Base-by-base conservation (phyloP, 139 green algal species). In the Ettlia oleoabundans region DNA sequence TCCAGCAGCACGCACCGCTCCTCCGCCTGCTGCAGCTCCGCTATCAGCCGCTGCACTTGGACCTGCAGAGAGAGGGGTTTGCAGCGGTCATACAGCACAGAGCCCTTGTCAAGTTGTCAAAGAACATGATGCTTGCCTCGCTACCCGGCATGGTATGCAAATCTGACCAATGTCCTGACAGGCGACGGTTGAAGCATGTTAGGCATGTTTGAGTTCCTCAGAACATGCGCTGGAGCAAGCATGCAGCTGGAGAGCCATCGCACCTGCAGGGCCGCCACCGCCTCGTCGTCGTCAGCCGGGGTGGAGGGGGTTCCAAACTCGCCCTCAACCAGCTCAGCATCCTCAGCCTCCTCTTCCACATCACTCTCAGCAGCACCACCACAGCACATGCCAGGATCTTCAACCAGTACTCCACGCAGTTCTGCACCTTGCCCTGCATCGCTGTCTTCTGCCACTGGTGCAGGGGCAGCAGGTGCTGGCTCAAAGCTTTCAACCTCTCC, bases 1-100 rank as follows among this genome's bases (percentile, higher is more conserved):
- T 92, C 88, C 67, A 89, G 63, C 41, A 90, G 62, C 37, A 87
- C 82, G 22, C 41, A 70, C 26, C 76, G 41, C 72, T 92, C 82
- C 79, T 92, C 82, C 2, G 87, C 83, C 43, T 33, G 32, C 55
- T 79, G 55, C 64, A 92, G 65, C 76, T 91, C 61, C 9, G 30
- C 58, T 28, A 87, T 81, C 26, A 92, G 86, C 61, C 68, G 43
- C 42, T 82, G 63, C 62, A 93, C 78, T 37, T 91, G 81, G 22
- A 40, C 86, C 52, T 88, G 79, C 62, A 92, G 71, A 38, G 30
- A 30, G 65, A 2, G 35, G 19, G 65, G 32, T 1, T 7, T 35
- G 5, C 33, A 51, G 10, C 9, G 35, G 51, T 28, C 2, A 26
- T 37, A 21, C 19, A 53, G 37, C 66, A 67, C 61, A 2, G 61